Percentiles rank a stretch among this genome's conserved stretches.
These are phyloP conservation scores for Teratosphaeria zuluensis DNA, from an alignment of 2,329 filamentous ascomycete species.

Conservation along the genomic window DNA sequence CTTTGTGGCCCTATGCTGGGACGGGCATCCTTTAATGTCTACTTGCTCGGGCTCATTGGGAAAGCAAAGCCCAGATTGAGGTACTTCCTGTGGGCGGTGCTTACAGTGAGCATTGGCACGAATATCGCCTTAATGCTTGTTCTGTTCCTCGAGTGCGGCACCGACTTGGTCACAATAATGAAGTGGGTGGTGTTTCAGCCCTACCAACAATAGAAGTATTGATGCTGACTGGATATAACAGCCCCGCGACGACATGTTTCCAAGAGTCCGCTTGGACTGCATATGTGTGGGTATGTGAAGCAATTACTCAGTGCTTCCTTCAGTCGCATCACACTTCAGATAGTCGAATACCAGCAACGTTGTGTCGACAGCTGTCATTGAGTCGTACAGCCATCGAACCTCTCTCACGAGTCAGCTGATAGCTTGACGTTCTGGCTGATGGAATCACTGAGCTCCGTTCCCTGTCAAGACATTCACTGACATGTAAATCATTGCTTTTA, in stretches of 20 bases:
- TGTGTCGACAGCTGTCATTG: no score
- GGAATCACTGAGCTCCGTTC: no score
- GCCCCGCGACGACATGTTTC: neutral
- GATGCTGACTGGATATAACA: neutral
- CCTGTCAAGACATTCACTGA: no score
- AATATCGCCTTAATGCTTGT: neutral
- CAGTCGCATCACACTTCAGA: no score
- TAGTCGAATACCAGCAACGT: no score
- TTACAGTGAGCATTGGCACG: neutral
- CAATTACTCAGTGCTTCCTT: no score
- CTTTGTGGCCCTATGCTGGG: neutral
- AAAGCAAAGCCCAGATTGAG: neutral
- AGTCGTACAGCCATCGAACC: no score
- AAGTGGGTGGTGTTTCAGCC: neutral
- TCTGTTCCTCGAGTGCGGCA: neutral
- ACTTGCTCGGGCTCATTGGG: neutral
- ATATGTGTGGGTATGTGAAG: neutral
- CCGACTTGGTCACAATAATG: neutral
- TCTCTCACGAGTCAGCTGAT: no score
- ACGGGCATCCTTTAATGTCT: neutral
- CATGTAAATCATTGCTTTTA: no score
- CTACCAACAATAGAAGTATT: neutral
- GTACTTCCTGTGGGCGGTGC: neutral
- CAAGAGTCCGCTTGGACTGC: neutral
- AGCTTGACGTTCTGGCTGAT: no score